Percentiles rank a stretch among this genome's conserved stretches.
These are phyloP conservation scores for Echites panduratus DNA, from an alignment of 257 asterid species.

Conservation along the genomic window DNA sequence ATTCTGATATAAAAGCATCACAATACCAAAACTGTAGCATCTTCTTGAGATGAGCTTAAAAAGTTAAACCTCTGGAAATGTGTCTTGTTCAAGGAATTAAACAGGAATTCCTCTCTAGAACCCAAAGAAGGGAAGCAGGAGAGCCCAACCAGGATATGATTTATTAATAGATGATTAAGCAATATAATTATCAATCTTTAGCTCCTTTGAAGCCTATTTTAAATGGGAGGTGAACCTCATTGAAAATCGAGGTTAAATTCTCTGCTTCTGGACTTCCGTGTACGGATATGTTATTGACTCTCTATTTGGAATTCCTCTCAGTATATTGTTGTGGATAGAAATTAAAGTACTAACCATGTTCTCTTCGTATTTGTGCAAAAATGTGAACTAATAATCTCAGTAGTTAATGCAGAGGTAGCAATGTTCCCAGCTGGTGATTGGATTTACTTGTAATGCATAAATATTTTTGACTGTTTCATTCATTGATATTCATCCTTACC, in stretches of 20 bases:
- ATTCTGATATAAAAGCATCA: neutral
- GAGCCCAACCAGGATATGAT: neutral
- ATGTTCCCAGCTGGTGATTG: neutral
- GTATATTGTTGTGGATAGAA: neutral
- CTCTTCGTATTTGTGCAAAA: neutral
- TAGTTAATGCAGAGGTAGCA: no score
- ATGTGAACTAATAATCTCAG: neutral
- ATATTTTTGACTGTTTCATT: no score
- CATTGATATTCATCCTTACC: neutral
- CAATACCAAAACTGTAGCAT: neutral
- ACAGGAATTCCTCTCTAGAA: neutral
- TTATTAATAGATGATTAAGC: neutral
- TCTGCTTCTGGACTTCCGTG: neutral
- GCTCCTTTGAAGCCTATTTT: neutral
- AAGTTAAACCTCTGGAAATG: neutral
- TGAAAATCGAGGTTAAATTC: neutral
- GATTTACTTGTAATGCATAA: no score
- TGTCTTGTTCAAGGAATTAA: neutral
- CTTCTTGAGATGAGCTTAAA: neutral
- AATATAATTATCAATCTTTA: no score
- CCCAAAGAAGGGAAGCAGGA: neutral
- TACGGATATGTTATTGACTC: neutral
- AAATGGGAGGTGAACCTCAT: neutral
- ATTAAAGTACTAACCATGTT: no score
- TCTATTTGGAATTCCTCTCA: neutral